A percentile compares a stretch with the other conserved stretches of the same genome.
These are phyloP conservation scores for Lentinula detonsa DNA, from an alignment of 768 basidiomycete genomes.

Conservation along the genomic window DNA sequence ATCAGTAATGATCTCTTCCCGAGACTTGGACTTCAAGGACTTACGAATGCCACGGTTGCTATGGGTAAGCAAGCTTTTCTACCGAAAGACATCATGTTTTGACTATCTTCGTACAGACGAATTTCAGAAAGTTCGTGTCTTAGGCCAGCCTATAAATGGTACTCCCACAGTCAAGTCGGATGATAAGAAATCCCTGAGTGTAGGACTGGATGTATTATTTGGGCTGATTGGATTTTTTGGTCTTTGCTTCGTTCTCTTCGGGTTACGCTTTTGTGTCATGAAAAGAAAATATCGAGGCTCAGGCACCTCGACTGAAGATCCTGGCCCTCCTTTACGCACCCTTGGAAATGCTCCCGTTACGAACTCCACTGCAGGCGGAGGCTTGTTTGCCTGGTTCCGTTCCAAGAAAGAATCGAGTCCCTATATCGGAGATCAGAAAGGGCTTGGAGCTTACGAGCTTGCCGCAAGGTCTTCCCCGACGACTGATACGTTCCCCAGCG, in stretches of 20 bases:
- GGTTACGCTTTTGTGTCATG: slow-evolving; percentile 42
- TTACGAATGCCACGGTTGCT: slow-evolving; percentile 60
- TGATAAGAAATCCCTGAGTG: slow-evolving; percentile 34
- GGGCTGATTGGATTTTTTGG: slow-evolving; percentile 54
- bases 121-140: slow-evolving; percentile 64
- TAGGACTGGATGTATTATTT: slow-evolving; percentile 61
- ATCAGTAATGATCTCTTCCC: slow-evolving; percentile 25
- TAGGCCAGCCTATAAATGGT: slow-evolving; percentile 47
- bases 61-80: slow-evolving; percentile 17
- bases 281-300: slow-evolving; percentile 27
- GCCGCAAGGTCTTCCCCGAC: slow-evolving; percentile 18
- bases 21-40: slow-evolving; percentile 50
- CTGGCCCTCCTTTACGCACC: slow-evolving; percentile 2
- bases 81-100: neutral
- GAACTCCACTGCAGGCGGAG: neutral
- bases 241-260: slow-evolving; percentile 49
- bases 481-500: slow-evolving; percentile 21
- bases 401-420: neutral
- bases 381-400: slow-evolving; percentile 2
- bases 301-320: slow-evolving; percentile 6
- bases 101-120: slow-evolving; percentile 27
- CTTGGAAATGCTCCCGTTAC: slow-evolving; percentile 6
- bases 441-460: slow-evolving; percentile 27
- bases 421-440: neutral
- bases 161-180: slow-evolving; percentile 8